Base-by-base conservation (phyloP, 345 rosid genomes). In the Dovyalis caffra region DNA sequence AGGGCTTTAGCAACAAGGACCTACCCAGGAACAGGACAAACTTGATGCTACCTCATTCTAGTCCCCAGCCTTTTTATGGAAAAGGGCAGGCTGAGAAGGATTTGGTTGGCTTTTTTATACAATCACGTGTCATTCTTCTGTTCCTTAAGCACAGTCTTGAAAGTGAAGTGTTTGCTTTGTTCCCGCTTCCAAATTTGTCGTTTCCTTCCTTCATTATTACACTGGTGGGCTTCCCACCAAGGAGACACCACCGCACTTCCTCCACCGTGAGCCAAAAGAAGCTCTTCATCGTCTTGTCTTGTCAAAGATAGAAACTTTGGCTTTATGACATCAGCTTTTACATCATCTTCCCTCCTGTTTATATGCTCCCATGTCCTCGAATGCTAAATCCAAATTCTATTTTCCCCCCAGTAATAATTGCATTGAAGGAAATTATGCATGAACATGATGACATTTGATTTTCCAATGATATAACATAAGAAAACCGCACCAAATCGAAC, bases 21-120 rank as follows among this genome's bases (percentile, higher is more conserved):
- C 69, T 70, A 12, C 72, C 78, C 75, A 43, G n/a, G 26, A 31
- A 61, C 23, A 61, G 47, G 77, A 76, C 79, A 75, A 67, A 2
- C 8, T 10, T 18, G 68, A 53, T 18, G 64, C 69, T 16, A 53
- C n/a, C 62, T 1, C 57, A 21, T 6, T 1, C 1, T 40, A 31
- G 9, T 4, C 74, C 58, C 16, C n/a, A 26, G 0, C 57, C 71
- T 78, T 77, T 81, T 74, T 74, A 35, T 37, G 40, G 33, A 79
- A 81, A 81, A 66, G 47, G 16, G 73, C 66, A n/a, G 18, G 23
- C 23, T 20, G 76, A 66, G n/a, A 31, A 61, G 18, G 75, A 74
- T 31, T 26, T 38, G 9, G 20, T 38, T 62, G 38, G 68, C 15
- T 34, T 40, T n/a, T 40, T n/a, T 5, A 12, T 35, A 34, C 37